phyloP scores from a whole-genome alignment of 1,284 basidiomycete genomes.

The Apiotrichum laibachii region DNA sequence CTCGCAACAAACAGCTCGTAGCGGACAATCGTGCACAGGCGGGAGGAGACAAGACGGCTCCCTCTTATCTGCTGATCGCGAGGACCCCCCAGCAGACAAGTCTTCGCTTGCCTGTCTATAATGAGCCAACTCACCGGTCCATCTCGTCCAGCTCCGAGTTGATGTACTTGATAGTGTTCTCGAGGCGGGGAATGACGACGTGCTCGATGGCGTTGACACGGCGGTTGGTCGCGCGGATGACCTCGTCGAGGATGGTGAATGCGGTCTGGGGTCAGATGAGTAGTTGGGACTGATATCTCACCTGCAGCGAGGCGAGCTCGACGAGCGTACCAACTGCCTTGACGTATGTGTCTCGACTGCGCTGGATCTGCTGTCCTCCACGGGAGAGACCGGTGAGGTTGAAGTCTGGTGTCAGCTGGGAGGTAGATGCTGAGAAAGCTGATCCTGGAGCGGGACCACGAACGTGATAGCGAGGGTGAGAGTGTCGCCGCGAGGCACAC shows the following conservation, averaged over 20 bases:
- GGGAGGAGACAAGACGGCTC: not conserved
- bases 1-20: no score
- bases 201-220: conserved; percentile 99
- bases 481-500: not conserved
- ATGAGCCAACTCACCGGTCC: conserved; percentile 60
- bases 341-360: conserved; percentile 90
- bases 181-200: conserved; percentile 89
- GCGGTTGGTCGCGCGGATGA: conserved; percentile 96
- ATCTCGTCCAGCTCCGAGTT: conserved; percentile 95
- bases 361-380: conserved; percentile 93
- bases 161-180: conserved; percentile 97
- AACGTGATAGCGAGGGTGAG: no score
- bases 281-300: conserved; percentile 22
- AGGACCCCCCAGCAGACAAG: no score
- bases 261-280: conserved; percentile 66
- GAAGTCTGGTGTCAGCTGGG: conserved; percentile 65
- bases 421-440: no score
- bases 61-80: no score
- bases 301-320: conserved; percentile 84
- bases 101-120: no score
- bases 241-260: conserved; percentile 98
- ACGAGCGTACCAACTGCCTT: conserved; percentile 97
- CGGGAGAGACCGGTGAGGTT: conserved; percentile 96
- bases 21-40: no score
- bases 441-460: no score